Evolutionary conservation across 116 monocot species (phyloP), one percentile per base, ranked within the genome.

Genomic region (Cymodocea nodosa): DNA sequence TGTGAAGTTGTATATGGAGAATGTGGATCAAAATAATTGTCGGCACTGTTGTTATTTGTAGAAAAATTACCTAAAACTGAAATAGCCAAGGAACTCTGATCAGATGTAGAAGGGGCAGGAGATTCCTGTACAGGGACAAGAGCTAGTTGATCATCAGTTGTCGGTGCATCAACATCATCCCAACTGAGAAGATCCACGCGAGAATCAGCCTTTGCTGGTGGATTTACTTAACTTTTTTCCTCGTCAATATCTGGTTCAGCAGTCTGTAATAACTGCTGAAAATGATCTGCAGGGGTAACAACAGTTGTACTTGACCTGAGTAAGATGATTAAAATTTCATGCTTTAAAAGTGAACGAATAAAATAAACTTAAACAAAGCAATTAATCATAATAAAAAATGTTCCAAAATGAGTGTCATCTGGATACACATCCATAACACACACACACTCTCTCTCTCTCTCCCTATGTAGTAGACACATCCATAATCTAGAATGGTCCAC

Each of bases 101-200:
- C 80, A 59, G 82, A 62, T 54, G 82, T 56, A 36, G 87, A 73
- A 63, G 52, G 56, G 4, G 80, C 15, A 50, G 74, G 35, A 50
- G 85, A 76, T 67, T 82, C 75, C 24, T 68, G 65, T 60, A 82
- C 73, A 6, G 89, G 84, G 69, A 92, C 98, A 73, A 92, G 78
- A 9, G 89, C 84, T 5, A 87, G 74, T 48, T 69, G 36, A 75
- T 78, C 85, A 49, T 70, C 74, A 17, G 63, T 51, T 64, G 81
- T 59, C 44, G 88, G 68, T 51, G 74, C 48, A 65, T 35, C 72
- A 70, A 51, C 73, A 66, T 78, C 75, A 54, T 85, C 88, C 11
- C 84, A 87, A 57, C 92, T 92, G 1, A 99, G 83, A 65, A 99
- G 89, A 64, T 99, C 99, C 52, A 98, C 70, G 35, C 25, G 66